Evolutionary conservation across 1,284 basidiomycete species (phyloP).

Genomic region (Austroboletus niveus): DNA sequence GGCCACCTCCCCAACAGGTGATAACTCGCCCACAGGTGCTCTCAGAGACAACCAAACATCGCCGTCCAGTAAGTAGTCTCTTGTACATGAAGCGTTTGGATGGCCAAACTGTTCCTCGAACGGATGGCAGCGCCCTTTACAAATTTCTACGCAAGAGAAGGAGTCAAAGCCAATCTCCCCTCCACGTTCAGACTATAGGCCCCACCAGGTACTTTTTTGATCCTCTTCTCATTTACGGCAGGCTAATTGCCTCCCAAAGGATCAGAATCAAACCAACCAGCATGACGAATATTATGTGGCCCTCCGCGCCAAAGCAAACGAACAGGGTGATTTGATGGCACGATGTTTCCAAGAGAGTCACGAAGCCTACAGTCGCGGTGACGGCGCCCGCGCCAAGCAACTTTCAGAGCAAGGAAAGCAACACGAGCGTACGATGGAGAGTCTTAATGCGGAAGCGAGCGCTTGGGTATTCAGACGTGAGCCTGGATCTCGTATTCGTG

Average conservation of each 20-base stretch:
- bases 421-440: conserved; percentile 79
- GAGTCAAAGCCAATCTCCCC: conserved; percentile 15
- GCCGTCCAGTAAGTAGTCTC: conserved; percentile 15
- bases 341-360: conserved; percentile 64
- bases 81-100: neutral
- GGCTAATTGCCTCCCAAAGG: conserved; percentile 36
- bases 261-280: conserved; percentile 65
- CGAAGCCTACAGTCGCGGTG: conserved; percentile 64
- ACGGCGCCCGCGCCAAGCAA: conserved; percentile 82
- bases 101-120: neutral
- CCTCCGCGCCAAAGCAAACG: conserved; percentile 71
- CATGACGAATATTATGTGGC: conserved; percentile 66
- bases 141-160: conserved; percentile 13
- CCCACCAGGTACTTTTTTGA: conserved; percentile 15
- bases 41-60: conserved; percentile 1
- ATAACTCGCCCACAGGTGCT: conserved; percentile 3
- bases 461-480: conserved; percentile 86
- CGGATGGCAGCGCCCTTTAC: neutral
- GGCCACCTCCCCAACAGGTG: conserved; percentile 12
- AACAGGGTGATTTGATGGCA: conserved; percentile 75
- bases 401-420: conserved; percentile 82
- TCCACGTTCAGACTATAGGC: conserved; percentile 9
- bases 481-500: conserved; percentile 7
- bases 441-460: conserved; percentile 81
- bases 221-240: neutral